Evolutionary conservation across 2,329 filamentous ascomycete genomes (phyloP).

Genomic region (Hypoxylon sp.): DNA sequence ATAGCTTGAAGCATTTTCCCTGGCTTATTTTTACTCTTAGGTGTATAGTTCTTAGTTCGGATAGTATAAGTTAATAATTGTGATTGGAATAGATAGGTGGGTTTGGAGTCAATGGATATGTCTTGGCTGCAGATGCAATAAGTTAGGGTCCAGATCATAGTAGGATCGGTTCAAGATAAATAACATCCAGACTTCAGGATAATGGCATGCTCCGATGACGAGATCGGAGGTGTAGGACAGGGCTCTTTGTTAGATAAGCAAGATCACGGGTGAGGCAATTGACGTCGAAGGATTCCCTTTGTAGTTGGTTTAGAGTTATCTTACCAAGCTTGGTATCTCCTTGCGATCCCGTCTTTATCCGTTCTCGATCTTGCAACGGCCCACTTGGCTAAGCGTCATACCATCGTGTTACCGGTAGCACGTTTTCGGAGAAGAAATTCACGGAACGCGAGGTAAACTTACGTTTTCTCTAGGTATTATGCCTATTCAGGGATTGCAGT

Average conservation of each 20-base stretch:
- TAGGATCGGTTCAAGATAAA: constrained; percentile 25
- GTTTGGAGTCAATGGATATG: background rate
- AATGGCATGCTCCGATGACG: constrained; percentile 35
- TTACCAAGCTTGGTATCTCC: constrained; percentile 37
- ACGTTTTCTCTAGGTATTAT: constrained; percentile 26
- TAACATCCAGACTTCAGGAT: constrained; percentile 11
- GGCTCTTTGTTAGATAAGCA: constrained; percentile 39
- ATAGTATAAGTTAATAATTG: background rate
- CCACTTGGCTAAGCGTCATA: constrained; percentile 31
- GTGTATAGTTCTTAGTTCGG: background rate
- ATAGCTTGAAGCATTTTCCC: constrained; percentile 50
- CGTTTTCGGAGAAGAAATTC: constrained; percentile 4
- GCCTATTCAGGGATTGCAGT: background rate
- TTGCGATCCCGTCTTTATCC: constrained; percentile 15
- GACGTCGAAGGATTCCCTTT: constrained; percentile 23
- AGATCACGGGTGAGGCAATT: constrained; percentile 39
- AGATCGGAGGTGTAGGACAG: constrained; percentile 30
- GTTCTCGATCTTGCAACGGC: constrained; percentile 6
- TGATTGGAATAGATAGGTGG: background rate
- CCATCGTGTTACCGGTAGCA: constrained; percentile 25
- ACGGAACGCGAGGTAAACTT: constrained; percentile 35
- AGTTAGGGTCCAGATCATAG: constrained; percentile 1
- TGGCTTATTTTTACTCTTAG: background rate
- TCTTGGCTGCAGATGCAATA: constrained; percentile 2
- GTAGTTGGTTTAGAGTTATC: constrained; percentile 23